Percentiles rank a stretch among this genome's conserved stretches.
These are phyloP conservation scores for Amanita rubescens DNA, from an alignment of 768 basidiomycete species.

Conservation along the genomic window DNA sequence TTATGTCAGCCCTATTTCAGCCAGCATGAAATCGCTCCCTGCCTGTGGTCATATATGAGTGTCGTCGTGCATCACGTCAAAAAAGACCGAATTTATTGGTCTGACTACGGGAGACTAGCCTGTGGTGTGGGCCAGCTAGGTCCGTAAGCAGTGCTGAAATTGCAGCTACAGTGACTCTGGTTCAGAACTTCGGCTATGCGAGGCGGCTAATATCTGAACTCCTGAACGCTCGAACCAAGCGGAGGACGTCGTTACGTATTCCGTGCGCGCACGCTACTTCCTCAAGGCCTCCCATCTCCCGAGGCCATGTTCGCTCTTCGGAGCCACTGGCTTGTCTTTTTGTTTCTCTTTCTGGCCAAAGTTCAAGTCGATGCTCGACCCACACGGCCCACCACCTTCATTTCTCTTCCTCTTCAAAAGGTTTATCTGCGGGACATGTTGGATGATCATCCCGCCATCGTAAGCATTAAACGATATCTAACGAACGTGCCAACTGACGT, in stretches of 20 bases:
- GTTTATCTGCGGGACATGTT: not conserved
- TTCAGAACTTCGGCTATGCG: too few relatives aligned
- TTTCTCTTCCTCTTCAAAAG: constrained; percentile 4
- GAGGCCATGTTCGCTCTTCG: not conserved
- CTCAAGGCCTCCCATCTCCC: not conserved
- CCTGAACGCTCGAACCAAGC: too few relatives aligned
- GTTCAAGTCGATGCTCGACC: not conserved
- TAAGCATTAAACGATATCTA: not conserved
- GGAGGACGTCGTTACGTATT: not conserved
- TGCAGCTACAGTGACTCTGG: too few relatives aligned
- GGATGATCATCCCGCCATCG: constrained; percentile 1
- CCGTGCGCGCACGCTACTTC: not conserved
- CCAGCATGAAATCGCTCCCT: too few relatives aligned
- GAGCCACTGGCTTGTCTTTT: not conserved
- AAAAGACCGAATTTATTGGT: too few relatives aligned
- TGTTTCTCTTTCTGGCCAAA: not conserved
- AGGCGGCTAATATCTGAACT: too few relatives aligned
- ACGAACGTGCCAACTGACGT: not conserved
- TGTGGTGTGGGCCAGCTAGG: too few relatives aligned
- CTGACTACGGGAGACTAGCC: too few relatives aligned
- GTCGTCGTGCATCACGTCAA: too few relatives aligned
- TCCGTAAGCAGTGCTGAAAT: too few relatives aligned
- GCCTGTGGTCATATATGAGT: too few relatives aligned
- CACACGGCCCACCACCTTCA: not conserved
- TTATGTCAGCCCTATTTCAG: too few relatives aligned